Evolutionary conservation across 1,284 basidiomycete species (phyloP).

Genomic region (Irpex sp.): DNA sequence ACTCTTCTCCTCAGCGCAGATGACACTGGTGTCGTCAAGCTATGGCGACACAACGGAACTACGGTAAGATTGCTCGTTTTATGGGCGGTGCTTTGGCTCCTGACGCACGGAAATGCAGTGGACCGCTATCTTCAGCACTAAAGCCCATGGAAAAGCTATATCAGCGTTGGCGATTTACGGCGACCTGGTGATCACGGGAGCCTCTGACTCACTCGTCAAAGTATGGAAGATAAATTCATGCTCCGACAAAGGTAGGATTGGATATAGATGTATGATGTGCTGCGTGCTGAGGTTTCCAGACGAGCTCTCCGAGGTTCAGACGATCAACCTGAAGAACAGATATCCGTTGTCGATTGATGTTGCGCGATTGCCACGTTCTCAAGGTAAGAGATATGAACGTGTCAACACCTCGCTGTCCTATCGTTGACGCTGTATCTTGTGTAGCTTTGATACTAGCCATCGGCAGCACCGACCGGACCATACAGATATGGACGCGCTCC

Average conservation of each 20-base stretch:
- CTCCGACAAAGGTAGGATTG: slow-evolving; percentile 29
- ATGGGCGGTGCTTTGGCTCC: background rate
- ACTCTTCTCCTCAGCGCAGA: slow-evolving; percentile 67
- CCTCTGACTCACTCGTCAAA: slow-evolving; percentile 76
- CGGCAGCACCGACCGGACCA: slow-evolving; percentile 69
- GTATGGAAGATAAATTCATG: slow-evolving; percentile 53
- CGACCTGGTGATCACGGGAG: slow-evolving; percentile 64
- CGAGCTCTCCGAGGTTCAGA: slow-evolving; percentile 50
- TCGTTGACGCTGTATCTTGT: background rate
- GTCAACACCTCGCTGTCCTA: background rate
- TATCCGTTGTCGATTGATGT: slow-evolving; percentile 75
- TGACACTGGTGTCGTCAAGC: slow-evolving; percentile 58
- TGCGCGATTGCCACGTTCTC: slow-evolving; percentile 59
- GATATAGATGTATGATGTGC: background rate
- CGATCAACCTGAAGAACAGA: slow-evolving; percentile 61
- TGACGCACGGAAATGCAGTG: slow-evolving; percentile 43
- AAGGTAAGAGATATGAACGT: slow-evolving; percentile 40
- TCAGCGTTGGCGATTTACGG: slow-evolving; percentile 54
- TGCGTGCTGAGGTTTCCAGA: slow-evolving; percentile 24
- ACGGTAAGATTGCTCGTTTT: slow-evolving; percentile 39
- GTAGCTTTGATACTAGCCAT: slow-evolving; percentile 74
- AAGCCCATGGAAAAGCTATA: slow-evolving; percentile 68
- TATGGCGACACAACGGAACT: slow-evolving; percentile 44
- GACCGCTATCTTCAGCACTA: slow-evolving; percentile 27
- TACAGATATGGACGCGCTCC: slow-evolving; percentile 74